Evolutionary conservation across 371 early-diverging fungal species (phyloP).

Genomic region (Rhizopus stolonifer): DNA sequence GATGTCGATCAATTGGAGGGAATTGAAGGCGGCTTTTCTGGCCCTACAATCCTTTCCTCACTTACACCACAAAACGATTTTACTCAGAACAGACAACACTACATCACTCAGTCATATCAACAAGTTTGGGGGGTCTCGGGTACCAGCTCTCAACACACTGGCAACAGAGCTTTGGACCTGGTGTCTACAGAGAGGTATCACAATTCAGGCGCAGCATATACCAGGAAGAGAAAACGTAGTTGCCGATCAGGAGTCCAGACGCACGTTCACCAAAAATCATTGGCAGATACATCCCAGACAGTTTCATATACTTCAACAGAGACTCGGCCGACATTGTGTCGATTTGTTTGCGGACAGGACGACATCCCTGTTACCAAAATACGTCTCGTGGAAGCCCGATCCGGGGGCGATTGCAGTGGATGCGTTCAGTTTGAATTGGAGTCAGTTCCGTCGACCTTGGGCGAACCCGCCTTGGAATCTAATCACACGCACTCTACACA

Average conservation of each 20-base stretch:
- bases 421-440: neutral
- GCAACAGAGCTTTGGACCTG: constrained; percentile 10
- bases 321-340: constrained; percentile 14
- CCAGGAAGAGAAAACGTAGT: neutral
- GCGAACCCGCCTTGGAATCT: neutral
- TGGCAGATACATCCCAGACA: constrained; percentile 5
- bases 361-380: constrained; percentile 9
- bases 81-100: constrained; percentile 4
- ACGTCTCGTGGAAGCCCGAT: constrained; percentile 20
- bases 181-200: neutral
- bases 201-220: constrained; percentile 5
- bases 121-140: constrained; percentile 13
- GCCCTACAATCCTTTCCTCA: constrained; percentile 4
- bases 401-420: constrained; percentile 1
- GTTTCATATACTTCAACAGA: constrained; percentile 8
- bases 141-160: neutral
- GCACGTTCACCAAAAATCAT: constrained; percentile 10
- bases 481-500: neutral
- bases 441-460: neutral
- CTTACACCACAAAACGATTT: neutral
- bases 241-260: constrained; percentile 19
- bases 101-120: constrained; percentile 3
- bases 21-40: constrained; percentile 13
- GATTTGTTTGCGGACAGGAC: constrained; percentile 28
- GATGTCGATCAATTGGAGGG: constrained; percentile 27